Base-by-base conservation (phyloP, 164 flowering plant species). In the Umbilicus rupestris region DNA sequence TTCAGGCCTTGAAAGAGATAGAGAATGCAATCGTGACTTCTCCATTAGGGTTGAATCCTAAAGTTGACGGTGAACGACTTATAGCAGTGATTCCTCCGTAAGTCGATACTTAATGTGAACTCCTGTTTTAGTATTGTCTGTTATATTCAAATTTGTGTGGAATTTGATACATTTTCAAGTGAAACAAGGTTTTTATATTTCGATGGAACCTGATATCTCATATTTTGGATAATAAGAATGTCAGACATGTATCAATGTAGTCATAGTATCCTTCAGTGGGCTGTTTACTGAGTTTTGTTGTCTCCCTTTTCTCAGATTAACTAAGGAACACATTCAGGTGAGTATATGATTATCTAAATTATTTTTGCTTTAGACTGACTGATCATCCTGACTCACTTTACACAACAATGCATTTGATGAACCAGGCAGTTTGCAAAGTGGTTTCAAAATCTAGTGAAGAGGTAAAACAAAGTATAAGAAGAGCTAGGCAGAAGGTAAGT, bases 301-400 rank as follows among this genome's bases (percentile, higher is more conserved):
- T 7, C 39, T 70, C 76, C 42, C 7, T 3, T 62, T 73, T 68
- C 37, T 67, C 89, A 94, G 98, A 69, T 79, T 91, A 66, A 91
- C 98, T 24, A 91, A 91, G 77, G 97, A 94, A 76, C 87, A 83
- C 68, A 76, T 89, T 55, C 96, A 86, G 92, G 97, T 89, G 71
- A 75, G 81, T 63, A 26, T 33, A 55, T 12, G 20, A 14, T 9
- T 55, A 12, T 28, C 60, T 29, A 11, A 11, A 55, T 26, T 28
- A 15, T 55, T 55, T 5, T 28, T 3, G 12, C 28, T 50, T 22
- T 20, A 8, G 28, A 50, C 22, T 22, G 57, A 26, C 33, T 14
- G 19, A 28, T 26, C 5, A 6, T 2, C 11, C 60, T 47, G 22
- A 47, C 24, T 47, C 55, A n/a, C 8, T 47, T 17, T 20, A 11